These are phyloP conservation scores for Herpotrichia juniperi DNA, from an alignment of 2,329 filamentous ascomycete genomes.

Conservation along the genomic window DNA sequence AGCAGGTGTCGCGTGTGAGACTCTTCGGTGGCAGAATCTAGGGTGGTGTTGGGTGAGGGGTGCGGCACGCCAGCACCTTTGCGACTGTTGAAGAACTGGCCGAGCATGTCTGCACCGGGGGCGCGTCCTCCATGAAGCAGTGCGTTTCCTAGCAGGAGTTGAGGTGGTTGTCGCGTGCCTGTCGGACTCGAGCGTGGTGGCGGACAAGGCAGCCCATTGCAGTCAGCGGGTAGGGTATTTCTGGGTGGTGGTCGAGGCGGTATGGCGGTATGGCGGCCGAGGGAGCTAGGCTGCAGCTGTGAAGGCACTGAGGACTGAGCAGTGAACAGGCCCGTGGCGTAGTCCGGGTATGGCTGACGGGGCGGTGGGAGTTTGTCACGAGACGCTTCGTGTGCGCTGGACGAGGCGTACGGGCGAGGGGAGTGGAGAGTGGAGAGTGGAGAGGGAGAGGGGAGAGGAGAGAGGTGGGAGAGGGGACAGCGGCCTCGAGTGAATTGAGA, in stretches of 20 bases:
- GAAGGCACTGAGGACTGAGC: not conserved
- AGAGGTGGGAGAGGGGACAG: conserved; percentile 1
- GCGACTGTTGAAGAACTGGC: conserved; percentile 47
- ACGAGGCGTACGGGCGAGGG: conserved; percentile 1
- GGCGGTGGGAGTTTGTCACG: conserved; percentile 12
- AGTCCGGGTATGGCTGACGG: conserved; percentile 1
- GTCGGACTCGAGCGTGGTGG: conserved; percentile 27
- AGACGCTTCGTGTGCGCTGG: conserved; percentile 6
- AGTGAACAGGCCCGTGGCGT: conserved; percentile 1
- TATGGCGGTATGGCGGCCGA: not conserved
- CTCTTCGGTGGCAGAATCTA: conserved; percentile 48
- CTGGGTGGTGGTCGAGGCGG: not conserved
- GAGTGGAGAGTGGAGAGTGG: conserved; percentile 4
- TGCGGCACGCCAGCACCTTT: conserved; percentile 32
- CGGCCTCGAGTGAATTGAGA: not conserved
- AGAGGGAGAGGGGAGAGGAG: conserved; percentile 7
- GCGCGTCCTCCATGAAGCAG: conserved; percentile 11
- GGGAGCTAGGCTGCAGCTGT: conserved; percentile 6
- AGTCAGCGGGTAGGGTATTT: conserved; percentile 10
- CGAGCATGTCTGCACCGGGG: conserved; percentile 40
- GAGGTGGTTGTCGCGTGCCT: conserved; percentile 21
- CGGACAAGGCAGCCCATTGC: conserved; percentile 34
- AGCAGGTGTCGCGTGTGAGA: conserved; percentile 49
- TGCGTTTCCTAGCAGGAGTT: conserved; percentile 15
- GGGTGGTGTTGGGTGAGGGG: conserved; percentile 31